phyloP scores from a whole-genome alignment of 345 rosid genomes.

The Sapria himalayana region DNA sequence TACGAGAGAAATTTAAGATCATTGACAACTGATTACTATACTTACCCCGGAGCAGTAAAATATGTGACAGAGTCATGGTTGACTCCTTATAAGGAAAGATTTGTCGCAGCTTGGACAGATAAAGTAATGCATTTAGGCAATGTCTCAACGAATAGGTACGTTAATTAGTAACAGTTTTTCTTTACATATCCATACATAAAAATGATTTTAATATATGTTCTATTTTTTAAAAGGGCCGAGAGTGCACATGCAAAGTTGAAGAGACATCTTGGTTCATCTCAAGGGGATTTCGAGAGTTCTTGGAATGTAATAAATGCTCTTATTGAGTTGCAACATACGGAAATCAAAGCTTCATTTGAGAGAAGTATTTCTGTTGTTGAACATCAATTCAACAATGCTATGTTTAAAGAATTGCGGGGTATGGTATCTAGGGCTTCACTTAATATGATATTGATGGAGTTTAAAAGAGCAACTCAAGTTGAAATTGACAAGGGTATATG shows the following conservation, averaged over 20 bases:
- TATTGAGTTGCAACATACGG: constrained; percentile 6
- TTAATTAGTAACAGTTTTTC: too few species aligned
- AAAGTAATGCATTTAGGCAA: constrained; percentile 8
- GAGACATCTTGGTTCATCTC: constrained; percentile 4
- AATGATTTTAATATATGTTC: too few species aligned
- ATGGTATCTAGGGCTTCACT: constrained; percentile 5
- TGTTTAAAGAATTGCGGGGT: constrained; percentile 8
- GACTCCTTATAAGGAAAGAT: constrained; percentile 4
- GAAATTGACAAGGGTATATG: constrained; percentile 2
- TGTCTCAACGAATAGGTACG: constrained; percentile 7
- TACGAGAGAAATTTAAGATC: constrained; percentile 4
- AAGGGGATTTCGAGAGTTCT: constrained; percentile 5
- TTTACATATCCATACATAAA: too few species aligned
- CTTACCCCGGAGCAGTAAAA: constrained; percentile 5
- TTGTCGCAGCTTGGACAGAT: constrained; percentile 9
- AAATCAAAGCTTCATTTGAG: constrained; percentile 9
- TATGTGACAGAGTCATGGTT: constrained; percentile 7
- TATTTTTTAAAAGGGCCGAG: constrained; percentile 6
- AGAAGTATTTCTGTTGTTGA: constrained; percentile 7
- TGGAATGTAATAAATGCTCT: constrained; percentile 5
- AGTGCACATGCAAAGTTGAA: constrained; percentile 8
- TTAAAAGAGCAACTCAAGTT: constrained; percentile 4
- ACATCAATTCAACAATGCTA: constrained; percentile 5
- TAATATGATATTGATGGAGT: constrained; percentile 5
- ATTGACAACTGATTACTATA: constrained; percentile 5